These are phyloP conservation scores for Urostyla sp. DNA, from an alignment of 73 alveolate species.

Conservation along the genomic window DNA sequence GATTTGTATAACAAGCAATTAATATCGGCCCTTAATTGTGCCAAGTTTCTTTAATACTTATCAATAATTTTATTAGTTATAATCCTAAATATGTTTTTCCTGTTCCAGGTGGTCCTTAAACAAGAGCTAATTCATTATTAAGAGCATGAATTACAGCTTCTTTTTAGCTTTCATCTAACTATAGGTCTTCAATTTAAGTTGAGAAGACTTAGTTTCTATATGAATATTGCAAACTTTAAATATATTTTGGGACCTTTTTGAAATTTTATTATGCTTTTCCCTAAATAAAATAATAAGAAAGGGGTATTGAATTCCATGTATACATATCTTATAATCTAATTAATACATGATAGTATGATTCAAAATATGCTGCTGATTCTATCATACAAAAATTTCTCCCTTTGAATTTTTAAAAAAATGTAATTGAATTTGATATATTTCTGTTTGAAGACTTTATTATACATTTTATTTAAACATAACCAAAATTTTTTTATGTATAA, in stretches of 20 bases:
- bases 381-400: neutral
- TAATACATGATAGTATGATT: conserved; percentile 43
- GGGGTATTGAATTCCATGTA: neutral
- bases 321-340: conserved; percentile 20
- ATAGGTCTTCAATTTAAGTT: neutral
- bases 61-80: conserved; percentile 69
- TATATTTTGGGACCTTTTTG: neutral
- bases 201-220: neutral
- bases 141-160: conserved; percentile 72
- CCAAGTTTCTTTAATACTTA: conserved; percentile 47
- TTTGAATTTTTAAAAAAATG: neutral
- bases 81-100: conserved; percentile 90
- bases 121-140: conserved; percentile 73
- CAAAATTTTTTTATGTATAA: neutral
- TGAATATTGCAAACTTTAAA: neutral
- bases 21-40: conserved; percentile 68
- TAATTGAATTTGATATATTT: neutral
- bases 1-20: conserved; percentile 79
- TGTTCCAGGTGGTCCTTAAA: conserved; percentile 94
- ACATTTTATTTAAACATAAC: neutral
- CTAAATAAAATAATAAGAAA: neutral
- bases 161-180: conserved; percentile 75
- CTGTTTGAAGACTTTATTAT: neutral
- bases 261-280: neutral
- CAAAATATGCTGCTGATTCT: conserved; percentile 53